Evolutionary conservation across 2,329 filamentous ascomycete species (phyloP).

Genomic region (Penicillium crustosum): DNA sequence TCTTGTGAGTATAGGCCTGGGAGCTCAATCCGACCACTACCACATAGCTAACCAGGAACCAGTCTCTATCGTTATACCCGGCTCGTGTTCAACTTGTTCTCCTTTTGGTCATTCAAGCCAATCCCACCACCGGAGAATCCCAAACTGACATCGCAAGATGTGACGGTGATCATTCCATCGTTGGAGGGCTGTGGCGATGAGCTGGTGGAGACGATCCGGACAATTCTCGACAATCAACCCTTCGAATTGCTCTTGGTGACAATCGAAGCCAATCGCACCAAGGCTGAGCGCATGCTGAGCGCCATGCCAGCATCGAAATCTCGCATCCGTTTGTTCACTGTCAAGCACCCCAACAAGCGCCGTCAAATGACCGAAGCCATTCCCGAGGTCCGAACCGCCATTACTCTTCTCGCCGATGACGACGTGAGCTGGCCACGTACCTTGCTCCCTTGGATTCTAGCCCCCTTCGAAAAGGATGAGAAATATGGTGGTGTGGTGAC

Average conservation of each 20-base stretch:
- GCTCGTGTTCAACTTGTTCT: conserved; percentile 78
- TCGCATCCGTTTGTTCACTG: conserved; percentile 71
- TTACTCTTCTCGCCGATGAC: conserved; percentile 93
- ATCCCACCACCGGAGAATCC: conserved; percentile 79
- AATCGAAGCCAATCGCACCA: conserved; percentile 73
- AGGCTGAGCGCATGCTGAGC: conserved; percentile 62
- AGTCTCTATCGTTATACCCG: conserved; percentile 82
- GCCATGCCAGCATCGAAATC: conserved; percentile 59
- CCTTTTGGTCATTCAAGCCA: conserved; percentile 84
- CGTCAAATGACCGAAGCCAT: conserved; percentile 90
- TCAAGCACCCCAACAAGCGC: conserved; percentile 89
- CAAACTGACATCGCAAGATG: conserved; percentile 75
- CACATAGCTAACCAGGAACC: conserved; percentile 2
- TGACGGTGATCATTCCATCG: conserved; percentile 90
- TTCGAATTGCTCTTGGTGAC: conserved; percentile 81
- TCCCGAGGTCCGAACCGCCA: conserved; percentile 75
- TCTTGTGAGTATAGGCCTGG: conserved; percentile 35
- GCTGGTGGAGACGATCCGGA: conserved; percentile 72
- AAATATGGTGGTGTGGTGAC: conserved; percentile 88
- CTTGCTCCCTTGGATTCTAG: conserved; percentile 85
- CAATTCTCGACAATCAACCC: conserved; percentile 55
- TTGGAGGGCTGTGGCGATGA: conserved; percentile 86
- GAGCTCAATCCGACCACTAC: conserved; percentile 9
- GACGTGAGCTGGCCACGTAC: conserved; percentile 90
- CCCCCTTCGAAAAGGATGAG: conserved; percentile 77